Evolutionary conservation across 306 rosid genomes (phyloP).

Genomic region (Leucaena leucocephala): DNA sequence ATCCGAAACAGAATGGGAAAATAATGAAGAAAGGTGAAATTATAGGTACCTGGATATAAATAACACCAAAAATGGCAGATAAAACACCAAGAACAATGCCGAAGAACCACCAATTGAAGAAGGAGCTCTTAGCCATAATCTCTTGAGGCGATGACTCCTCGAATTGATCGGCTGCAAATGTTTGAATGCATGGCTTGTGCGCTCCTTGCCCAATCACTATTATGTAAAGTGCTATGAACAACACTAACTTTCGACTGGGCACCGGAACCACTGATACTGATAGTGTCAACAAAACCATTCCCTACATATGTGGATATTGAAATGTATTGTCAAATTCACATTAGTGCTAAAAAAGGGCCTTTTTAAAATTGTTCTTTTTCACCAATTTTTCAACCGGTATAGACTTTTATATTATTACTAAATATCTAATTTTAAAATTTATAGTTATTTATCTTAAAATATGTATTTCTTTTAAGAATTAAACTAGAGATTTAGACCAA

Average conservation of each 20-base stretch:
- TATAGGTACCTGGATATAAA: slow-evolving; percentile 60
- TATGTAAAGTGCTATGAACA: slow-evolving; percentile 55
- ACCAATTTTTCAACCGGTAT: too few species aligned
- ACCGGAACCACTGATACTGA: background rate
- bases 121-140: slow-evolving; percentile 58
- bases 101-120: slow-evolving; percentile 83
- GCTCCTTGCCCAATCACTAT: slow-evolving; percentile 71
- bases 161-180: slow-evolving; percentile 86
- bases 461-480: too few species aligned
- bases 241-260: slow-evolving; percentile 1
- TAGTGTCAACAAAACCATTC: background rate
- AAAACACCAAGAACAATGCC: slow-evolving; percentile 62
- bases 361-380: too few species aligned
- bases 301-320: background rate
- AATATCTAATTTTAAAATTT: too few species aligned
- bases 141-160: slow-evolving; percentile 58
- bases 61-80: slow-evolving; percentile 46
- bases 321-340: too few species aligned
- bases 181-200: slow-evolving; percentile 76
- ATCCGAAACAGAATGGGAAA: too few species aligned
- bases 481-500: too few species aligned
- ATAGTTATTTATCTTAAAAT: too few species aligned
- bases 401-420: too few species aligned
- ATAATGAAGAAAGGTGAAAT: background rate
- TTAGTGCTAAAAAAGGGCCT: too few species aligned